phyloP scores from a whole-genome alignment of 805 yeast species.

The Danielia reshetovae region DNA sequence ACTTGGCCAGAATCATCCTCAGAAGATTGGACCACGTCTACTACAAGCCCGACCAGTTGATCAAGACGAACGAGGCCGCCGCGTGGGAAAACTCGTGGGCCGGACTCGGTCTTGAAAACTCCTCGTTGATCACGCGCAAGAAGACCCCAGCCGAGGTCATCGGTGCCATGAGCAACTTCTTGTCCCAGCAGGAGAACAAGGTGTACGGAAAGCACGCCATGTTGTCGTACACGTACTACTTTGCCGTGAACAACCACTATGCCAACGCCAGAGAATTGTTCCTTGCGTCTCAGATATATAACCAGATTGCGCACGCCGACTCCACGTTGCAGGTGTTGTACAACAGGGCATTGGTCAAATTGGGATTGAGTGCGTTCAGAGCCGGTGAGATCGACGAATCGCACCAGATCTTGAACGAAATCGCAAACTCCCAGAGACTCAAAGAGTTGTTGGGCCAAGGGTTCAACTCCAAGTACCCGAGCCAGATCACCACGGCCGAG shows the following conservation, averaged over 20 bases:
- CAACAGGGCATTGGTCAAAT: constrained; percentile 92
- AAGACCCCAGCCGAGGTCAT: constrained; percentile 46
- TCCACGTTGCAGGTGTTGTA: constrained; percentile 84
- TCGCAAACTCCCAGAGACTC: constrained; percentile 78
- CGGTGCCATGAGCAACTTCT: constrained; percentile 58
- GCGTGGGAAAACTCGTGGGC: constrained; percentile 62
- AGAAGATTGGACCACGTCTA: constrained; percentile 91
- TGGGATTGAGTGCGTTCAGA: constrained; percentile 95
- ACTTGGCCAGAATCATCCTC: constrained; percentile 67
- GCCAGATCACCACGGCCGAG: constrained; percentile 54
- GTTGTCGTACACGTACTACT: constrained; percentile 82
- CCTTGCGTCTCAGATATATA: constrained; percentile 79
- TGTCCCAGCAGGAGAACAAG: constrained; percentile 64
- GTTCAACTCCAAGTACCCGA: constrained; percentile 60
- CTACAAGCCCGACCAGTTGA: constrained; percentile 80
- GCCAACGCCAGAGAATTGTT: constrained; percentile 84
- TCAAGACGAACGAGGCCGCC: constrained; percentile 59
- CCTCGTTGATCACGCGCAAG: constrained; percentile 30
- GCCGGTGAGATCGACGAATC: constrained; percentile 80
- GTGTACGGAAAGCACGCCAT: constrained; percentile 78
- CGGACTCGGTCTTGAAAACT: constrained; percentile 22
- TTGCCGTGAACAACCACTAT: constrained; percentile 84
- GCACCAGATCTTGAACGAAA: constrained; percentile 82
- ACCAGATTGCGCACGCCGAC: constrained; percentile 79
- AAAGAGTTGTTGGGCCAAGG: constrained; percentile 96